phyloP scores from a whole-genome alignment of 1,284 basidiomycete species.

The Cryptococcus sp. region DNA sequence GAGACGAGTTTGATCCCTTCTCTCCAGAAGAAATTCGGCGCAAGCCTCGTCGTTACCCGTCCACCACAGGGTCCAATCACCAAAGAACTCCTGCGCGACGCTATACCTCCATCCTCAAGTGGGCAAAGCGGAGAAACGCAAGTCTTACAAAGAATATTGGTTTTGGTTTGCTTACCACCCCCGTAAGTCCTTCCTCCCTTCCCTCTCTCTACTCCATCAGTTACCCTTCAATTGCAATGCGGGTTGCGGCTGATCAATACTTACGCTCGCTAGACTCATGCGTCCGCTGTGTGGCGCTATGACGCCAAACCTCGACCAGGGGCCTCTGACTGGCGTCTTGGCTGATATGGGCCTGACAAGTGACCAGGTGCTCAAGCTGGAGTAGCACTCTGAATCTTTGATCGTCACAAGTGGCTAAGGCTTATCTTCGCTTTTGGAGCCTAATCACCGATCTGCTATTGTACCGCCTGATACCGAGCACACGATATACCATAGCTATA shows the following conservation, averaged over 20 bases:
- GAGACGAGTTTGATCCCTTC: slow-evolving; percentile 21
- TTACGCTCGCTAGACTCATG: slow-evolving; percentile 36
- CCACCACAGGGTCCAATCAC: slow-evolving; percentile 14
- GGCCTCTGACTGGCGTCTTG: slow-evolving; percentile 40
- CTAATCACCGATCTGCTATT: neutral
- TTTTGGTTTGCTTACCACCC: slow-evolving; percentile 47
- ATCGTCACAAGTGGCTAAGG: neutral
- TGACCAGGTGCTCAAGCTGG: slow-evolving; percentile 46
- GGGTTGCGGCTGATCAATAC: too few relatives aligned
- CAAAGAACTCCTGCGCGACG: slow-evolving; percentile 5
- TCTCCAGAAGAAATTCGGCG: slow-evolving; percentile 28
- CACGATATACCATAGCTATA: neutral
- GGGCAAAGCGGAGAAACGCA: slow-evolving; percentile 2
- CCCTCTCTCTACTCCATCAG: neutral
- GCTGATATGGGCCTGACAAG: slow-evolving; percentile 38
- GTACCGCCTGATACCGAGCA: neutral
- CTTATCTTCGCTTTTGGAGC: neutral
- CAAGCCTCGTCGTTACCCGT: slow-evolving; percentile 10
- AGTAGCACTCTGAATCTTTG: too few relatives aligned
- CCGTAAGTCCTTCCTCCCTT: slow-evolving; percentile 23
- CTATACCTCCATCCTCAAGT: neutral
- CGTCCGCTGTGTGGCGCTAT: slow-evolving; percentile 43
- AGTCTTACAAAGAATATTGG: slow-evolving; percentile 24
- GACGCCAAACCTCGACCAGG: slow-evolving; percentile 42
- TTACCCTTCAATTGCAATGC: too few relatives aligned